Conservation (phyloP, 768 basidiomycete genomes). For the Psilocybe cubensis region DNA sequence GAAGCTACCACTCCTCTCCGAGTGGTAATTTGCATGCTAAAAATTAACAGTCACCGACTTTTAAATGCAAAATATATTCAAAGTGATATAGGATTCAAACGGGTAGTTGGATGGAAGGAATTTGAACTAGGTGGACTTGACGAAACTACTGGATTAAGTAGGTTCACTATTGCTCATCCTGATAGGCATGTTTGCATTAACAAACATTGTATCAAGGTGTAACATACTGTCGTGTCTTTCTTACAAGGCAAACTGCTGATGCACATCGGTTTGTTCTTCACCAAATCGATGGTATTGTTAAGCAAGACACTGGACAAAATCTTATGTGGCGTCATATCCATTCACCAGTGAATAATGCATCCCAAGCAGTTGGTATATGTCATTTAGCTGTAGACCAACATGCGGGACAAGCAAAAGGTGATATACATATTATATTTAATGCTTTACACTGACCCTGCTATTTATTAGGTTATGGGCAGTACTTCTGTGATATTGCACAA, state of each 20-base stretch:
- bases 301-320: conserved; percentile 10
- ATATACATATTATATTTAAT: background rate
- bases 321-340: conserved; percentile 17
- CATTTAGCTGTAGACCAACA: conserved; percentile 17
- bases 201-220: conserved; percentile 1
- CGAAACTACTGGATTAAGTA: conserved; percentile 1
- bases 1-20: conserved; percentile 1
- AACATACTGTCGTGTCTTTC: conserved; percentile 14
- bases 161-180: background rate
- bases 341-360: background rate
- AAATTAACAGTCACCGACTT: conserved; percentile 21
- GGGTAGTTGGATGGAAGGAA: conserved; percentile 28
- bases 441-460: background rate
- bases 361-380: conserved; percentile 1
- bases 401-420: conserved; percentile 20
- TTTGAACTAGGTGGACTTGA: conserved; percentile 22
- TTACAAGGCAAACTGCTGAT: conserved; percentile 8
- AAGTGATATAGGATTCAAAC: conserved; percentile 31
- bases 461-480: conserved; percentile 21
- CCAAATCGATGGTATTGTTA: conserved; percentile 12
- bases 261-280: conserved; percentile 16
- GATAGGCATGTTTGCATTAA: background rate
- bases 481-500: conserved; percentile 16
- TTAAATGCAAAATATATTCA: conserved; percentile 24
- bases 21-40: conserved; percentile 29